Percentiles rank a stretch among this genome's conserved stretches.
phyloP scores from a whole-genome alignment of 768 basidiomycete genomes.

The Hemileccinum impolitum region DNA sequence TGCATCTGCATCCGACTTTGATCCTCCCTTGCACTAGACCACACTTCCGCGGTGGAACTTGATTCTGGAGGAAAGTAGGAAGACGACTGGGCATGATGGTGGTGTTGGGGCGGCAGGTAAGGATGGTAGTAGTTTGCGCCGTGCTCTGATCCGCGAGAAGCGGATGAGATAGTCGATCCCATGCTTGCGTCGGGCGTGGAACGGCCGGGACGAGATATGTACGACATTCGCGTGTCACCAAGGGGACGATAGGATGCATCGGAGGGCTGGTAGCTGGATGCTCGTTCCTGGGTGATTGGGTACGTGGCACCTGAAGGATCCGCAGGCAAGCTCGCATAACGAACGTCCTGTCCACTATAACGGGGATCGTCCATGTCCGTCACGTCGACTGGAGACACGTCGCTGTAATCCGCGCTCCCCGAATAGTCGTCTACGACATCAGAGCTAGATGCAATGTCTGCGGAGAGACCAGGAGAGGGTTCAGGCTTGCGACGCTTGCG shows the following conservation, averaged over 20 bases:
- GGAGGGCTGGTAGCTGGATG: conserved; percentile 24
- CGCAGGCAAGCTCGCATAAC: conserved; percentile 20
- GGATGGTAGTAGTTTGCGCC: conserved; percentile 23
- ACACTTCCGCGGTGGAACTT: conserved; percentile 16
- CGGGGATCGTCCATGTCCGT: conserved; percentile 23
- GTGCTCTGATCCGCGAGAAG: conserved; percentile 26
- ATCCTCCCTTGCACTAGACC: conserved; percentile 22
- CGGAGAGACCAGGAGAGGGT: conserved; percentile 24
- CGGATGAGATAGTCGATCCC: conserved; percentile 18
- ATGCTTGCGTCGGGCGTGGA: conserved; percentile 25
- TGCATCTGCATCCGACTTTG: conserved; percentile 18
- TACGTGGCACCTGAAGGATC: conserved; percentile 19
- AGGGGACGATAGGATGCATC: conserved; percentile 25
- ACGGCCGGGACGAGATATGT: conserved; percentile 25
- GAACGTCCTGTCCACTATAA: conserved; percentile 14
- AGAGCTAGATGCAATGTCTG: conserved; percentile 28
- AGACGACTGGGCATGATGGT: conserved; percentile 19
- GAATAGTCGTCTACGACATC: conserved; percentile 34
- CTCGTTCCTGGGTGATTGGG: conserved; percentile 12
- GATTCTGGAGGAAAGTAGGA: conserved; percentile 25
- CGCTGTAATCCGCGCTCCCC: conserved; percentile 31
- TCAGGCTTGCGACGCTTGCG: conserved; percentile 57
- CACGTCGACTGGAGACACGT: conserved; percentile 39
- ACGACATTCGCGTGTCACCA: conserved; percentile 26
- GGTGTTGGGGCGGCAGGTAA: conserved; percentile 24